Conservation (phyloP, 352 stramenopile species). For the Phytopythium vexans region DNA sequence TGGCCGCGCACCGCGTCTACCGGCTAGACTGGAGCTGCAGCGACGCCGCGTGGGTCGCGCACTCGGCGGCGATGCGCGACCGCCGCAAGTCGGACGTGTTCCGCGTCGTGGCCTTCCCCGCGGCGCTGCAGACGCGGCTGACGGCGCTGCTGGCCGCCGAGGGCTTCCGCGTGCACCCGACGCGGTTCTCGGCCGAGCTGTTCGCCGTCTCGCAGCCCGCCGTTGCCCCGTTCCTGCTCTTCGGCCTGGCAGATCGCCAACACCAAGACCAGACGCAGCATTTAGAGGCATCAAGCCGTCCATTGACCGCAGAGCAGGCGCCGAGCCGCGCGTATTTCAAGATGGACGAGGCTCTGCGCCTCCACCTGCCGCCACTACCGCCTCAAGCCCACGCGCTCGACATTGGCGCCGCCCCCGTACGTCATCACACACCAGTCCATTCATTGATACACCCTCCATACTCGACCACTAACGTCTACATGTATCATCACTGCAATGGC, state of each 20-base stretch:
- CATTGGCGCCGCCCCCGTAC: constrained; percentile 45
- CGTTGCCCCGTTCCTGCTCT: constrained; percentile 28
- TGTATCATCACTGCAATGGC: neutral
- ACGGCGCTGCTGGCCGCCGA: constrained; percentile 21
- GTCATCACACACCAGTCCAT: constrained; percentile 1
- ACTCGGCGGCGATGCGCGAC: neutral
- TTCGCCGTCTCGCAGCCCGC: constrained; percentile 28
- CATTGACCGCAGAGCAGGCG: constrained; percentile 15
- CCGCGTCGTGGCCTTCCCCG: constrained; percentile 34
- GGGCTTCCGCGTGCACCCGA: constrained; percentile 38
- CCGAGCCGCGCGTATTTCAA: constrained; percentile 59
- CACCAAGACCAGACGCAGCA: too few relatives aligned
- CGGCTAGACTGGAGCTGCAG: constrained; percentile 36
- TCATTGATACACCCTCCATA: too few relatives aligned
- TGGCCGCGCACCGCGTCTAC: constrained; percentile 50
- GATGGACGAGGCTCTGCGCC: constrained; percentile 37
- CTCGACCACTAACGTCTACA: neutral
- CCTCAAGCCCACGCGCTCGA: constrained; percentile 32
- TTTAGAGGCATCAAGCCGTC: neutral
- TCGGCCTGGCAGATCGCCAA: constrained; percentile 21
- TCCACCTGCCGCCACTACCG: constrained; percentile 10
- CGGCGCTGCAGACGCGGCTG: constrained; percentile 30
- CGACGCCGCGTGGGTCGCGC: constrained; percentile 40
- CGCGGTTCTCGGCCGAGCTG: constrained; percentile 41
- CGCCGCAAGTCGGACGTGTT: constrained; percentile 8